Base-by-base conservation (phyloP, 108 stramenopile species). In the Cyclotella baltica region DNA sequence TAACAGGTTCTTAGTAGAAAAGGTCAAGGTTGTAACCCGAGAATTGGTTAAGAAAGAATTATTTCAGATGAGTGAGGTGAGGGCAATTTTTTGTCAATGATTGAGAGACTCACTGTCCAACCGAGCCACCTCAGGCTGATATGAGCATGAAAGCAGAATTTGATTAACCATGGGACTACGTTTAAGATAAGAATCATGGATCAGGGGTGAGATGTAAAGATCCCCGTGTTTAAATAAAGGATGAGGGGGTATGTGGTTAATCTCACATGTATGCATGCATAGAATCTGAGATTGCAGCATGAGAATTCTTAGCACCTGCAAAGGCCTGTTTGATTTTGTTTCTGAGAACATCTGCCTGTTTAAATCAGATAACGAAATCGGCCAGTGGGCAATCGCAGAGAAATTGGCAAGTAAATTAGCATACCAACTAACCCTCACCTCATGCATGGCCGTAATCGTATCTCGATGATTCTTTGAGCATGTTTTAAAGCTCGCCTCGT, bases 131-230 rank as follows among this genome's bases (percentile, higher is more conserved):
- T 94, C 89, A 11, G 93, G 94, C 77, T 97, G 93, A 62, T 92
- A 83, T 80, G 93, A 87, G 64, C 96, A 97, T 9, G 89, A 86
- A 25, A 95, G 59, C 33, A 97, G 78, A 52, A 97, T 89, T 53
- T 89, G 90, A 62, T 93, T 83, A 52, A 94, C 88, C 47, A 88
- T 68, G 9, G 95, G 92, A 23, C 77, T 78, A 35, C 6, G 35
- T 28, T 51, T 51, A 37, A 50, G 0, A 47, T 10, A 48, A 35
- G 30, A 47, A 34, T 22, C 5, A 25, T 31, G 19, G 33, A 19
- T 22, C 20, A 56, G 35, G 5, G 34, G 62, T 38, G 15, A 36
- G 43, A n/a, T n/a, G n/a, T n/a, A n/a, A n/a, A n/a, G n/a, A n/a
- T n/a, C n/a, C n/a, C n/a, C 51, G 13, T 52, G 19, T 13, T 52